Evolutionary conservation across 73 alveolate species (phyloP).

Genomic region (Durusdinium trenchii): DNA sequence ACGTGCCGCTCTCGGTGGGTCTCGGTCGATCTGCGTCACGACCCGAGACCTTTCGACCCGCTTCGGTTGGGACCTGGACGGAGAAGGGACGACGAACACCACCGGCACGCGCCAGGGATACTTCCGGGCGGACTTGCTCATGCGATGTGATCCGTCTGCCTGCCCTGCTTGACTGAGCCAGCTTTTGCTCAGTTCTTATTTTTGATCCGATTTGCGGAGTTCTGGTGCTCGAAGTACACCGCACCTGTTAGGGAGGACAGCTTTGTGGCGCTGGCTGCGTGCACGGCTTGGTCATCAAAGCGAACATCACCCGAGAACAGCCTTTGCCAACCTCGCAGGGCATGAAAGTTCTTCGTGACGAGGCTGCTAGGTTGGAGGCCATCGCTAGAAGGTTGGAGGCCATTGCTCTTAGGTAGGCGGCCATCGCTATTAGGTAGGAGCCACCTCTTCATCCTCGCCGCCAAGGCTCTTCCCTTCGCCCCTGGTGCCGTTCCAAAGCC

Average conservation of each 20-base stretch:
- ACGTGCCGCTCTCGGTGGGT: too few relatives aligned
- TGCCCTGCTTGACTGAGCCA: neutral
- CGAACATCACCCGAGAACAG: too few relatives aligned
- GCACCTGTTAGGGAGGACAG: neutral
- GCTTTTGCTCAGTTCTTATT: neutral
- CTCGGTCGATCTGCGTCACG: too few relatives aligned
- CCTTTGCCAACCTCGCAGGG: too few relatives aligned
- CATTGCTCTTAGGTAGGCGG: too few relatives aligned
- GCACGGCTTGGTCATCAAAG: too few relatives aligned
- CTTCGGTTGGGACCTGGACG: neutral
- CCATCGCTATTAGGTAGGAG: too few relatives aligned
- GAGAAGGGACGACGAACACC: neutral
- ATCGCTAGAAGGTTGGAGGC: too few relatives aligned
- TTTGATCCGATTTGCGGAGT: neutral
- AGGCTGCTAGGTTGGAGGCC: too few relatives aligned
- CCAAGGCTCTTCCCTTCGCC: conserved; percentile 24
- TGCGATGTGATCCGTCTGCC: conserved; percentile 24
- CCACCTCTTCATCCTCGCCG: too few relatives aligned
- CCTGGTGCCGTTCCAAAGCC: conserved; percentile 46
- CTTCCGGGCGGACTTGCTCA: conserved; percentile 48
- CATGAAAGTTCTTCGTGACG: too few relatives aligned
- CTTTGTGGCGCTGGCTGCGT: neutral
- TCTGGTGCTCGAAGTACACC: neutral
- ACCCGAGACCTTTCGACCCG: too few relatives aligned
- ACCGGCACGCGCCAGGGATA: conserved; percentile 63